Base-by-base conservation (phyloP, 2,329 filamentous ascomycete species). In the Diaporthe helianthi region DNA sequence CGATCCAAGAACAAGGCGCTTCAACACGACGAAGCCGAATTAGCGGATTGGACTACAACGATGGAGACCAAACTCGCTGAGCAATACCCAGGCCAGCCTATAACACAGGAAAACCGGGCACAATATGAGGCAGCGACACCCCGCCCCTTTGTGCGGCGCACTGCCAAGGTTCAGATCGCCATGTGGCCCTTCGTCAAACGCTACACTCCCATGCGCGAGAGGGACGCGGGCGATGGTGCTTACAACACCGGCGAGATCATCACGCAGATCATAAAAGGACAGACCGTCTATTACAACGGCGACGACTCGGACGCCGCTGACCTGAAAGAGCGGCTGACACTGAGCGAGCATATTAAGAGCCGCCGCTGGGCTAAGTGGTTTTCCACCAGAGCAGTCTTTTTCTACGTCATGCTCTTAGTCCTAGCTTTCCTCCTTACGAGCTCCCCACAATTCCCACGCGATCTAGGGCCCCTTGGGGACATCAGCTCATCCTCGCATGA, bases 281-380 rank as follows among this genome's bases (percentile, higher is more conserved):
- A 73, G 26, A 74, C 74, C 24, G 73, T 76, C 15, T 79, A 78
- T 72, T 79, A 78, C 71, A 69, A 58, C 44, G 78, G 78, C 78
- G 51, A 67, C 36, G 70, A 71, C 22, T 38, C 44, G n/a, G 67
- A 67, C 29, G 44, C 38, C 15, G 53, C 22, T 22, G 69, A 71
- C 46, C n/a, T 44, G 6, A n/a, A n/a, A 33, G 70, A 71, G 41
- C 46, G 54, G 41, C 55, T 49, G 51, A 71, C 70, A 5, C 47
- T 71, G 51, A 47, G 65, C 44, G 61, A 71, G 19, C 68, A 71
- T 10, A 61, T 71, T 15, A 51, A 51, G 0, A 41, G 29, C 46
- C 29, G 53, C 26, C 31, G 12, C 29, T 38, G 41, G 52, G 10
- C 4, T 15, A 49, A 7, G 12, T 44, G 41, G 22, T n/a, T 33